Evolutionary conservation across 2,329 filamentous ascomycete species (phyloP).

Genomic region (Berkeleyomyces basicola): DNA sequence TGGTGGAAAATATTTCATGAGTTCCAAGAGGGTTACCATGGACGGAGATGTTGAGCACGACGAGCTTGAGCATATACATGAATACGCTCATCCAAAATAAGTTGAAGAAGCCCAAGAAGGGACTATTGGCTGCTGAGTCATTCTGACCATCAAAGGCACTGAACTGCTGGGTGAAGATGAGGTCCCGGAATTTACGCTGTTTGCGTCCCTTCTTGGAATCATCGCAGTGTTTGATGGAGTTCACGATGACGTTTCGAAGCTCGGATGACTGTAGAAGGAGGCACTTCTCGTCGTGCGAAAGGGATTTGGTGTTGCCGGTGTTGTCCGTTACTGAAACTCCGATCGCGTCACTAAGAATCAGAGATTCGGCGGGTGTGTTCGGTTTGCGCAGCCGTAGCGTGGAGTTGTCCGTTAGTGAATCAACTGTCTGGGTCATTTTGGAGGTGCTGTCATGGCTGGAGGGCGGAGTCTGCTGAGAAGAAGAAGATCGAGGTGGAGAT

Average conservation of each 20-base stretch:
- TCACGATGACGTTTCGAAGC: constrained; percentile 4
- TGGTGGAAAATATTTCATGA: constrained; percentile 55
- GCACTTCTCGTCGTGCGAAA: constrained; percentile 16
- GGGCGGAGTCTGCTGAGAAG: not conserved
- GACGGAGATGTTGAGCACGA: constrained; percentile 49
- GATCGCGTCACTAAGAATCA: constrained; percentile 15
- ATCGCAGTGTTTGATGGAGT: constrained; percentile 1
- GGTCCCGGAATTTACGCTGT: constrained; percentile 24
- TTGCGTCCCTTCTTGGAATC: constrained; percentile 1
- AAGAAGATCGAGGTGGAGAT: not conserved
- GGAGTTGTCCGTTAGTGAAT: not conserved
- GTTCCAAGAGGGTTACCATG: constrained; percentile 52
- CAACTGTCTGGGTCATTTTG: not conserved
- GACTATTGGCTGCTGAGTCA: constrained; percentile 43
- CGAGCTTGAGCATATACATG: constrained; percentile 49
- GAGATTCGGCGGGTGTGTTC: not conserved
- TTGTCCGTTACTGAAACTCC: constrained; percentile 10
- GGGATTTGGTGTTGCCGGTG: constrained; percentile 13
- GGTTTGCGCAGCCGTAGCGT: constrained; percentile 4
- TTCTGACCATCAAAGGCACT: constrained; percentile 63
- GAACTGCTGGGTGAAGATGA: constrained; percentile 58
- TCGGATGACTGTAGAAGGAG: constrained; percentile 10
- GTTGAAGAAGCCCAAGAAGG: constrained; percentile 65
- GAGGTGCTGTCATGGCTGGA: not conserved
- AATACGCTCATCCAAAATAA: constrained; percentile 60